A percentile compares a stretch with the other conserved stretches of the same genome.
Evolutionary conservation across 148 eudicot genomes (phyloP).

Genomic region (Fagopyrum tataricum): DNA sequence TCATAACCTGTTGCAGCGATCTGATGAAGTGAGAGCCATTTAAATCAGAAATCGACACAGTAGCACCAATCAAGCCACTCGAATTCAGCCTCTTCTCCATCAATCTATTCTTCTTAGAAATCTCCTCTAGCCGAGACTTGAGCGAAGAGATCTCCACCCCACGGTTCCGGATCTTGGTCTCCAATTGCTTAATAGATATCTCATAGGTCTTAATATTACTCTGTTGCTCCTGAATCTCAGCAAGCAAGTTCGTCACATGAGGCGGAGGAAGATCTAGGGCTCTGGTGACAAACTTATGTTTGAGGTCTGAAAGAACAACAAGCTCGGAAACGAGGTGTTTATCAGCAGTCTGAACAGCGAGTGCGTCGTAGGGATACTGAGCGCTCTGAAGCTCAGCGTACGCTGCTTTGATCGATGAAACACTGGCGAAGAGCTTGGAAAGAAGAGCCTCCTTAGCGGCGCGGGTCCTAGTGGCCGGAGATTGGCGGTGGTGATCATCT

Average conservation of each 20-base stretch:
- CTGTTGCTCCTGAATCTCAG: constrained; percentile 92
- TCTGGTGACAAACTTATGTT: constrained; percentile 40
- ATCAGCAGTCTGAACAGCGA: constrained; percentile 57
- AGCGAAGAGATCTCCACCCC: constrained; percentile 25
- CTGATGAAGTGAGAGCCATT: constrained; percentile 43
- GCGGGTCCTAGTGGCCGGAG: constrained; percentile 15
- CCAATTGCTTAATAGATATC: constrained; percentile 73
- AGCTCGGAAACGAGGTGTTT: constrained; percentile 55
- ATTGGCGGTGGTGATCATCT: background rate
- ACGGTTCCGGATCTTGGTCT: constrained; percentile 34
- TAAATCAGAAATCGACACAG: constrained; percentile 25
- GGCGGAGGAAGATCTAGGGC: constrained; percentile 63
- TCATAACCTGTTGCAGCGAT: constrained; percentile 40
- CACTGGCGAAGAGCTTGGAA: constrained; percentile 68
- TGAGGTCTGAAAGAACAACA: constrained; percentile 51
- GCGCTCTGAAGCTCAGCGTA: constrained; percentile 87
- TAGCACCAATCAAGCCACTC: constrained; percentile 47
- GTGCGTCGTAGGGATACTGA: constrained; percentile 60
- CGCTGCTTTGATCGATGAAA: constrained; percentile 71
- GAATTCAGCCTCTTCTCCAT: constrained; percentile 49
- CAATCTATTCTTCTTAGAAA: constrained; percentile 23
- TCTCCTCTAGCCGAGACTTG: constrained; percentile 22
- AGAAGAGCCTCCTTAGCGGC: constrained; percentile 60
- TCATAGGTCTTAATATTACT: constrained; percentile 71
- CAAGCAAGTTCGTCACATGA: constrained; percentile 56